phyloP scores from a whole-genome alignment of 208 protist species.

The Trypanosoma cruzi region DNA sequence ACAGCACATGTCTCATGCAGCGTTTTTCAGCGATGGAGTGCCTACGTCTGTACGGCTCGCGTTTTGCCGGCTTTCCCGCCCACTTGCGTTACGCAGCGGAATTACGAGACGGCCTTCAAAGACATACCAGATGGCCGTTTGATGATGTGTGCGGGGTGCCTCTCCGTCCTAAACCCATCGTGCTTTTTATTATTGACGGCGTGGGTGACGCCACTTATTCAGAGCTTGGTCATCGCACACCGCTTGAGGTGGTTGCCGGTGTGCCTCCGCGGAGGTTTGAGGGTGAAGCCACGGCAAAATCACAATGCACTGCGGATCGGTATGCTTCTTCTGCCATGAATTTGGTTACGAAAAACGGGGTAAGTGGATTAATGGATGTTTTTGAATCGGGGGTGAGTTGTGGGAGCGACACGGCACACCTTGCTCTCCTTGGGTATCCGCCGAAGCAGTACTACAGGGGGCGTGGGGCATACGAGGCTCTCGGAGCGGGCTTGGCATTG shows the following conservation, averaged over 20 bases:
- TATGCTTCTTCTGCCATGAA: slow-evolving; percentile 46
- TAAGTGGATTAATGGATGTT: slow-evolving; percentile 73
- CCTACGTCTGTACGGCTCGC: slow-evolving; percentile 38
- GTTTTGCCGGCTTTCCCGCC: slow-evolving; percentile 45
- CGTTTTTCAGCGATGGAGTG: slow-evolving; percentile 45
- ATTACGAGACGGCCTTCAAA: slow-evolving; percentile 6
- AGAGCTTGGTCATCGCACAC: slow-evolving; percentile 57
- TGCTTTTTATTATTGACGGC: slow-evolving; percentile 81
- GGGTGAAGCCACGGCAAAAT: not conserved
- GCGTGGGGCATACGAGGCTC: slow-evolving; percentile 66
- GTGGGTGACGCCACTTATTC: slow-evolving; percentile 66
- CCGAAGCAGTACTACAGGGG: slow-evolving; percentile 66
- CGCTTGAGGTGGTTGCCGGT: slow-evolving; percentile 70
- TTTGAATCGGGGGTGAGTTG: slow-evolving; percentile 62
- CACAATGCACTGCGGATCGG: not conserved
- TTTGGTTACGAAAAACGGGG: slow-evolving; percentile 47
- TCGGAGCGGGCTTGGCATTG: slow-evolving; percentile 56
- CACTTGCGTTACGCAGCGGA: slow-evolving; percentile 26
- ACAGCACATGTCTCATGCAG: slow-evolving; percentile 32
- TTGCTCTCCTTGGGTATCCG: slow-evolving; percentile 69
- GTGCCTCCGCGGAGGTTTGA: slow-evolving; percentile 23
- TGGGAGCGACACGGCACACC: slow-evolving; percentile 81
- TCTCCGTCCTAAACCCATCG: slow-evolving; percentile 46
- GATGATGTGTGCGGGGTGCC: slow-evolving; percentile 18
- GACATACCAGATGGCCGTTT: not conserved